Conservation (phyloP, 2,329 filamentous ascomycete species). For the Colletotrichum sansevieriae region DNA sequence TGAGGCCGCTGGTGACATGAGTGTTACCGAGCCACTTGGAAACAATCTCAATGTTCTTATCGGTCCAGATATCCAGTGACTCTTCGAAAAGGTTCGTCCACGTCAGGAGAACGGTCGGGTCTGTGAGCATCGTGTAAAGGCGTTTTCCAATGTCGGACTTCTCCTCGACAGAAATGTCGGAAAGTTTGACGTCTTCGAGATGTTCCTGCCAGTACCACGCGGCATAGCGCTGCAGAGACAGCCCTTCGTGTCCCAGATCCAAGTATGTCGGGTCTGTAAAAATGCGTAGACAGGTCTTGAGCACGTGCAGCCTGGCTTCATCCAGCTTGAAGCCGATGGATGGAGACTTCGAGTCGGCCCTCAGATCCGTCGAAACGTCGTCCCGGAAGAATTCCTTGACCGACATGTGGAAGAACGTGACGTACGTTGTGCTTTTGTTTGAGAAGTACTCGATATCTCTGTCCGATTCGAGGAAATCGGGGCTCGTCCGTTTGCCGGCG, state of each 20-base stretch:
- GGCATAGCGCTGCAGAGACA: slow-evolving; percentile 50
- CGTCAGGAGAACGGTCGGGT: slow-evolving; percentile 52
- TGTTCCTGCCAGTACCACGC: slow-evolving; percentile 62
- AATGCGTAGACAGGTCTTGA: slow-evolving; percentile 55
- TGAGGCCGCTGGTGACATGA: slow-evolving; percentile 49
- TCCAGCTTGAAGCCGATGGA: slow-evolving; percentile 52
- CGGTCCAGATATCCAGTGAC: slow-evolving; percentile 57
- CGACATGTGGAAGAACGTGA: slow-evolving; percentile 57
- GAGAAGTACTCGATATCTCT: slow-evolving; percentile 57
- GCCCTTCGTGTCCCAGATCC: slow-evolving; percentile 41
- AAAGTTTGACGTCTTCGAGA: slow-evolving; percentile 51
- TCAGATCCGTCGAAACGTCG: slow-evolving; percentile 46
- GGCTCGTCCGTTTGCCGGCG: slow-evolving; percentile 36
- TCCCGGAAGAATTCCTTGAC: slow-evolving; percentile 56
- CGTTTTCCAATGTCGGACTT: slow-evolving; percentile 51
- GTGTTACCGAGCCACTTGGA: slow-evolving; percentile 53
- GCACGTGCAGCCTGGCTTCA: slow-evolving; percentile 53
- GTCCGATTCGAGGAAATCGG: slow-evolving; percentile 49
- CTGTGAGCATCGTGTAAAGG: slow-evolving; percentile 54
- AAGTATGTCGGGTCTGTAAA: slow-evolving; percentile 49
- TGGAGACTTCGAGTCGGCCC: slow-evolving; percentile 34
- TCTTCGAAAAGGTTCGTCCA: slow-evolving; percentile 59
- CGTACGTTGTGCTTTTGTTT: slow-evolving; percentile 55
- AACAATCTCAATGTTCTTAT: slow-evolving; percentile 54
- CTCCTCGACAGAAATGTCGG: slow-evolving; percentile 45